phyloP scores from a whole-genome alignment of 805 yeast species.

The Kuraishia borneana region DNA sequence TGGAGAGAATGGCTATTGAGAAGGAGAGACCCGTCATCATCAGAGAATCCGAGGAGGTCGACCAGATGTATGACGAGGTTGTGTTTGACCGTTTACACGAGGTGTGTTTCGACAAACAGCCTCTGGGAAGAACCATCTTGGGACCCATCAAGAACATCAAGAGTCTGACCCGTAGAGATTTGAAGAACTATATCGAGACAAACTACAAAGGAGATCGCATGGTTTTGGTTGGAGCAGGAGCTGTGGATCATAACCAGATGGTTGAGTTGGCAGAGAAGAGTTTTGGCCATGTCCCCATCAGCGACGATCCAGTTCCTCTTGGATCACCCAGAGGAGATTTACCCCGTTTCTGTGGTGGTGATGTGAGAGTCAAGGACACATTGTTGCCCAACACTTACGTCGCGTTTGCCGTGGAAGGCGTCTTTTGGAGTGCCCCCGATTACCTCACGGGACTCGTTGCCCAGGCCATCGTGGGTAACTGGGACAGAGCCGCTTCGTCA shows the following conservation, averaged over 20 bases:
- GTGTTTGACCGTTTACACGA: conserved; percentile 95
- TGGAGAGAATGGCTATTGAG: conserved; percentile 79
- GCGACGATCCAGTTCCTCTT: conserved; percentile 48
- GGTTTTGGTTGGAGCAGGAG: conserved; percentile 97
- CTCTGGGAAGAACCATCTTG: conserved; percentile 89
- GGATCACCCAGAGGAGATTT: conserved; percentile 65
- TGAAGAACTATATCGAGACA: conserved; percentile 65
- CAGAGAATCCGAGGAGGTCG: conserved; percentile 96
- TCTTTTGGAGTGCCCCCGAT: conserved; percentile 93
- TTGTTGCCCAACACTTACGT: conserved; percentile 82
- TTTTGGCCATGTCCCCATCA: conserved; percentile 58
- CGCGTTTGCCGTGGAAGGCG: conserved; percentile 96
- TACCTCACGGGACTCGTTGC: conserved; percentile 93
- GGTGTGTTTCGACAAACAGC: conserved; percentile 81
- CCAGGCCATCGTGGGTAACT: conserved; percentile 92
- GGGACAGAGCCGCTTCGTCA: conserved; percentile 89
- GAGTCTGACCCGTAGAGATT: conserved; percentile 65
- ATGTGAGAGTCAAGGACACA: conserved; percentile 72
- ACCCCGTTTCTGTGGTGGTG: conserved; percentile 80
- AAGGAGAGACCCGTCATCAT: conserved; percentile 94
- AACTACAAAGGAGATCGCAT: conserved; percentile 95
- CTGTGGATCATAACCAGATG: conserved; percentile 78
- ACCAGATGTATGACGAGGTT: conserved; percentile 96
- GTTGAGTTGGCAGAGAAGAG: conserved; percentile 65
- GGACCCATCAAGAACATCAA: conserved; percentile 89